Conservation (phyloP, 176 grass and related monocot genomes). For the Juncus effusus region DNA sequence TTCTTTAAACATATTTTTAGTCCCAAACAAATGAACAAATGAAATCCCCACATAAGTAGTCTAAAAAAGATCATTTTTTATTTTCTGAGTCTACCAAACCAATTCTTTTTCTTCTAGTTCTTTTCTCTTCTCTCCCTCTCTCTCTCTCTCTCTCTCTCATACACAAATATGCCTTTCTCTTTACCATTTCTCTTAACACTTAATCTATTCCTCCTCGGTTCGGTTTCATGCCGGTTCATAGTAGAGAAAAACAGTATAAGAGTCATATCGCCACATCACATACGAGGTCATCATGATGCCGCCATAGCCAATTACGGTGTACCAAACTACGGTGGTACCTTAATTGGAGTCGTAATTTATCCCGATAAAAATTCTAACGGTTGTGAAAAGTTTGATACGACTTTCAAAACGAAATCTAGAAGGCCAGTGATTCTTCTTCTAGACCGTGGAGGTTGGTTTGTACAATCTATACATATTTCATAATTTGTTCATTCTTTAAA, state of each 20-base stretch:
- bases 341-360: constrained; percentile 72
- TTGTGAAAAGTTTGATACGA: constrained; percentile 41
- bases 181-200: background rate
- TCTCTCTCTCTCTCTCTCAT: background rate
- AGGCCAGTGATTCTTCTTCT: constrained; percentile 80
- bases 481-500: background rate
- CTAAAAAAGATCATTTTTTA: background rate
- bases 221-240: constrained; percentile 50
- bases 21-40: background rate
- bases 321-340: constrained; percentile 83
- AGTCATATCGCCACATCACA: constrained; percentile 65
- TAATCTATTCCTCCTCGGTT: constrained; percentile 11
- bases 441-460: constrained; percentile 67
- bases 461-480: background rate
- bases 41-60: background rate
- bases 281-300: constrained; percentile 75
- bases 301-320: constrained; percentile 95
- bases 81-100: constrained; percentile 14
- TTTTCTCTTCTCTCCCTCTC: background rate
- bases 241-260: constrained; percentile 90
- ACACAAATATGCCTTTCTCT: constrained; percentile 2
- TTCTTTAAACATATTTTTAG: background rate
- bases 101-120: constrained; percentile 5
- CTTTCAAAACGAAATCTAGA: constrained; percentile 68
- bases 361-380: constrained; percentile 66